Evolutionary conservation across 169 alveolate species (phyloP).

Genomic region (Ichthyophthirius multifiliis): DNA sequence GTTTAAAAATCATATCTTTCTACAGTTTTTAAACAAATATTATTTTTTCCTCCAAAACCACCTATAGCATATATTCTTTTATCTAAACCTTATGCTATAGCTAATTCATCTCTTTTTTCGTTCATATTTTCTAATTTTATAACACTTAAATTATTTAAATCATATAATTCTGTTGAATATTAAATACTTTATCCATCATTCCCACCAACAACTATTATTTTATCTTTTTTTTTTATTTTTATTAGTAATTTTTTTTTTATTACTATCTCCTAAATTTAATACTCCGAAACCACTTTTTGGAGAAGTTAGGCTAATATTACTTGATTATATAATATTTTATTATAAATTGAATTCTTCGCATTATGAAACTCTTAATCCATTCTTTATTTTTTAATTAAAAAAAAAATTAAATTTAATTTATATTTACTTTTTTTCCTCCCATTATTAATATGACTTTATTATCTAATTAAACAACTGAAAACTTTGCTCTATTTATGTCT

Average conservation of each 20-base stretch:
- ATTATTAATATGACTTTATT: constrained; percentile 46
- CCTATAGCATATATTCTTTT: constrained; percentile 75
- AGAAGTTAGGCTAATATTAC: constrained; percentile 33
- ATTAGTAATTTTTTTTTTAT: neutral
- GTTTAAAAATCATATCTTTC: constrained; percentile 52
- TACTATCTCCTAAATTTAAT: constrained; percentile 13
- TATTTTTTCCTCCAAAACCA: constrained; percentile 75
- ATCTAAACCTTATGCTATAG: constrained; percentile 69
- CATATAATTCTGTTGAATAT: constrained; percentile 37
- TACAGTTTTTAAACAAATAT: constrained; percentile 42
- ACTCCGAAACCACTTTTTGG: constrained; percentile 73
- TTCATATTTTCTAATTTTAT: constrained; percentile 52
- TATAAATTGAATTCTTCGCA: constrained; percentile 52
- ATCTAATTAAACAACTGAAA: constrained; percentile 37
- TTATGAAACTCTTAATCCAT: constrained; percentile 54
- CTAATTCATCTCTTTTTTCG: constrained; percentile 75
- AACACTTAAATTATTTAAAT: constrained; percentile 39
- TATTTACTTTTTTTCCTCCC: constrained; percentile 64
- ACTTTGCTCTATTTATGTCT: constrained; percentile 60
- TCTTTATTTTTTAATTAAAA: neutral
- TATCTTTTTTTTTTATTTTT: neutral
- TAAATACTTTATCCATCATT: constrained; percentile 65
- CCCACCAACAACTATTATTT: constrained; percentile 71
- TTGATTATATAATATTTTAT: constrained; percentile 11
- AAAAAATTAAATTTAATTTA: neutral